Conservation (phyloP, 768 basidiomycete genomes). For the Mycena latifolia region DNA sequence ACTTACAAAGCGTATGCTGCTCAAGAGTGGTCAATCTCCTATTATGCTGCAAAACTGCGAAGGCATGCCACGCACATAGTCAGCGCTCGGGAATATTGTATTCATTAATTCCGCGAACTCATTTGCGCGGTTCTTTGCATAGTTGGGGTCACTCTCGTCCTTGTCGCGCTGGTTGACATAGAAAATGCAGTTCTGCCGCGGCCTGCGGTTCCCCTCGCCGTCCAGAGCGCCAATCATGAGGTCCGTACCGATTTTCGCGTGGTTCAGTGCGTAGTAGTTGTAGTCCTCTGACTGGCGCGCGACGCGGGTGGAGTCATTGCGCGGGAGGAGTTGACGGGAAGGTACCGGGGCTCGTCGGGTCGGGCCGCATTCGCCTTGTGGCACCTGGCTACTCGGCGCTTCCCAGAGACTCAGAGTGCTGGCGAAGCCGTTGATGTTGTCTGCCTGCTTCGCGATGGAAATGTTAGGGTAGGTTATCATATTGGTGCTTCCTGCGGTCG, state of each 20-base stretch:
- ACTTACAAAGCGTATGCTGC: slow-evolving; percentile 23
- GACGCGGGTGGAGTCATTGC: not conserved
- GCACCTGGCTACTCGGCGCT: not conserved
- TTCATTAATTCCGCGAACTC: slow-evolving; percentile 17
- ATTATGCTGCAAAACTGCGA: not conserved
- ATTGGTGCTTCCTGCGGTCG: slow-evolving; percentile 59
- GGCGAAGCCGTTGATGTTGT: no score
- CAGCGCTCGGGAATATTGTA: not conserved
- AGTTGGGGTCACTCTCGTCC: not conserved
- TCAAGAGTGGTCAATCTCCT: not conserved
- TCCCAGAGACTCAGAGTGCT: slow-evolving; percentile 52
- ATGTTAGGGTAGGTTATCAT: slow-evolving; percentile 53
- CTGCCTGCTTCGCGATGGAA: slow-evolving; percentile 51
- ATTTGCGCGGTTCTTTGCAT: slow-evolving; percentile 6
- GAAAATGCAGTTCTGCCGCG: slow-evolving; percentile 16
- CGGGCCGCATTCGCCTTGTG: not conserved
- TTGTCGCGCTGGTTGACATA: slow-evolving; percentile 9
- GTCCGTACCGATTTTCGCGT: not conserved
- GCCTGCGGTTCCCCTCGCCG: not conserved
- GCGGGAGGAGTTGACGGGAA: no score
- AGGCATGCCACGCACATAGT: slow-evolving; percentile 11
- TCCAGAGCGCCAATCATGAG: slow-evolving; percentile 10
- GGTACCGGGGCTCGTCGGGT: no score
- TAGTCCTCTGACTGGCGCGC: not conserved
- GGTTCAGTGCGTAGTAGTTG: not conserved